A percentile compares a stretch with the other conserved stretches of the same genome.
Conservation (phyloP, 208 protist genomes). For the Herpetomonas tarakana region DNA sequence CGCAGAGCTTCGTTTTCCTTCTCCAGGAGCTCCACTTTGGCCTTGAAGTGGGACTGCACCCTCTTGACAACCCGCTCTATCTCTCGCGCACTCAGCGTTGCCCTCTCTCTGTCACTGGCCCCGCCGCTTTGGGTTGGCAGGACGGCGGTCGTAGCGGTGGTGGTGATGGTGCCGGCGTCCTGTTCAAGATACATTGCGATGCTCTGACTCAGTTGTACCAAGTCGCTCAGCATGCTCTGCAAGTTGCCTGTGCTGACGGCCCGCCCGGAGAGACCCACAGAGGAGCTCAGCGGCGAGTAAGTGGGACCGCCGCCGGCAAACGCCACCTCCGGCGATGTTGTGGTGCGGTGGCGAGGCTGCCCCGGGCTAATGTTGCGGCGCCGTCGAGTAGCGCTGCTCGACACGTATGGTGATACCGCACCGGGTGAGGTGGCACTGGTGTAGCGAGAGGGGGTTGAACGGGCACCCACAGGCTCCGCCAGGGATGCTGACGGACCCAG, state of each 20-base stretch:
- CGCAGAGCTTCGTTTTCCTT: constrained; percentile 28
- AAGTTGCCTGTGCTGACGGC: constrained; percentile 19
- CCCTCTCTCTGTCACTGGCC: constrained; percentile 23
- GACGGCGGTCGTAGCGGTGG: constrained; percentile 3
- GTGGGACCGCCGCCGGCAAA: constrained; percentile 5
- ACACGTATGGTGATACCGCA: too few relatives aligned
- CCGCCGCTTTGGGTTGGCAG: neutral
- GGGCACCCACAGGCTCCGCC: too few relatives aligned
- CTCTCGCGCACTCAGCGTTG: constrained; percentile 61
- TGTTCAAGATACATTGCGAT: constrained; percentile 56
- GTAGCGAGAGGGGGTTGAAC: too few relatives aligned
- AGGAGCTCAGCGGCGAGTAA: constrained; percentile 6
- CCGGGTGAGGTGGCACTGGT: too few relatives aligned
- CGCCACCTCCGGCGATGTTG: too few relatives aligned
- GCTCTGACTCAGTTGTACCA: constrained; percentile 66
- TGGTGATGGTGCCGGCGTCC: constrained; percentile 2
- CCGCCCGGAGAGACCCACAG: constrained; percentile 3
- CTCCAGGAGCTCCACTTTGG: constrained; percentile 41
- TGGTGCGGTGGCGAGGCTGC: too few relatives aligned
- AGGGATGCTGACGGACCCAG: too few relatives aligned
- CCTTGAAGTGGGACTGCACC: constrained; percentile 68
- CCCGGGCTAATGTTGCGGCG: too few relatives aligned
- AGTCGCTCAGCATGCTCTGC: constrained; percentile 52
- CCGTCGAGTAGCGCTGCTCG: too few relatives aligned
- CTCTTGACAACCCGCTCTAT: constrained; percentile 83